Conservation (phyloP, 805 yeast genomes). For the Saccharomycopsis guyanensis region DNA sequence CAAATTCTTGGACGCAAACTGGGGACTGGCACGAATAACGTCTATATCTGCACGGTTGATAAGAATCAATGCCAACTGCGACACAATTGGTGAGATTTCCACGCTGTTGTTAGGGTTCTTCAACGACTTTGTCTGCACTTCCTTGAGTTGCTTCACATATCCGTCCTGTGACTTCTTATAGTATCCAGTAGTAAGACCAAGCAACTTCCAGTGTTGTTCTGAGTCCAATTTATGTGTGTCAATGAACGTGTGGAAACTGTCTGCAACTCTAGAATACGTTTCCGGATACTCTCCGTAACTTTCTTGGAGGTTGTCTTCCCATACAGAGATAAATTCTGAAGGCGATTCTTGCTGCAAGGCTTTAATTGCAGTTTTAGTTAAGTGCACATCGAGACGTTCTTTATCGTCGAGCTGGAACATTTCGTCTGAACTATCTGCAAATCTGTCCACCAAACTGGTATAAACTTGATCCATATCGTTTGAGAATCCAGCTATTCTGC, state of each 20-base stretch:
- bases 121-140: constrained; percentile 6
- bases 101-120: constrained; percentile 14
- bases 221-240: constrained; percentile 2
- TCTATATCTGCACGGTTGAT: constrained; percentile 17
- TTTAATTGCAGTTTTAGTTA: constrained; percentile 10
- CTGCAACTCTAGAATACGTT: constrained; percentile 15
- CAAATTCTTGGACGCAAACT: neutral
- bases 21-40: constrained; percentile 5
- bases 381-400: constrained; percentile 8
- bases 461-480: neutral
- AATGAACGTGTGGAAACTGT: constrained; percentile 18
- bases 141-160: neutral
- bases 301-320: constrained; percentile 1
- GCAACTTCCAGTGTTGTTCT: constrained; percentile 13
- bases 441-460: neutral
- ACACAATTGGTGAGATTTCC: constrained; percentile 12
- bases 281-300: constrained; percentile 4
- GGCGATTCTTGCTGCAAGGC: constrained; percentile 2
- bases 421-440: neutral
- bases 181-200: constrained; percentile 9
- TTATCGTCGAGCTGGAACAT: constrained; percentile 1
- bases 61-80: constrained; percentile 11
- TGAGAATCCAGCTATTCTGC: neutral
- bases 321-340: constrained; percentile 1
- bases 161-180: constrained; percentile 18